phyloP scores from a whole-genome alignment of 805 yeast species.

The Lipomyces spencermartinsiae region DNA sequence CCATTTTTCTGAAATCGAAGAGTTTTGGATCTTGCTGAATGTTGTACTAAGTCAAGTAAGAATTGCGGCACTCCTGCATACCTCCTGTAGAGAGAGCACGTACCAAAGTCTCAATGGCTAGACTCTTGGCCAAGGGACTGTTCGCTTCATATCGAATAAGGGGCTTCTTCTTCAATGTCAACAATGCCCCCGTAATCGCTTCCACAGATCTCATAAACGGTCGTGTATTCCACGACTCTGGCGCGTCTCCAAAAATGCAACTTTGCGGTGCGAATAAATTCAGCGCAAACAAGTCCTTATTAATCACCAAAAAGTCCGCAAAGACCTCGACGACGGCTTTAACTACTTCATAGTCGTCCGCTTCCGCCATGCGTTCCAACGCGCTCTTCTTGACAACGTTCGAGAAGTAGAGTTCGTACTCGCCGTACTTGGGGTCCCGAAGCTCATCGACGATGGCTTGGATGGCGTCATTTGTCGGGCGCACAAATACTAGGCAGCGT shows the following conservation, averaged over 20 bases:
- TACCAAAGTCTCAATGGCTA: constrained; percentile 69
- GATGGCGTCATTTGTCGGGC: constrained; percentile 73
- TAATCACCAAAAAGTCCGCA: constrained; percentile 79
- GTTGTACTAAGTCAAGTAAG: constrained; percentile 47
- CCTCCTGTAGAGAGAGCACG: constrained; percentile 14
- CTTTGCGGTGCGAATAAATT: constrained; percentile 46
- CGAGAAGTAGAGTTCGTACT: constrained; percentile 77
- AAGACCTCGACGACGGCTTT: constrained; percentile 79
- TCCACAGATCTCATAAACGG: constrained; percentile 53
- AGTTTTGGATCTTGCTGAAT: constrained; percentile 54
- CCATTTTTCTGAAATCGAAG: constrained; percentile 70
- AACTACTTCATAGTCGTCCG: constrained; percentile 85
- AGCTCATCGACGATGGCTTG: constrained; percentile 69
- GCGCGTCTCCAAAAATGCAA: constrained; percentile 48
- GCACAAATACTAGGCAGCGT: constrained; percentile 77
- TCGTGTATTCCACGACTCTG: constrained; percentile 55
- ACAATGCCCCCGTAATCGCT: constrained; percentile 60
- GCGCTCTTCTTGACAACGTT: constrained; percentile 77
- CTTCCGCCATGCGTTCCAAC: constrained; percentile 85
- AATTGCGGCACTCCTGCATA: constrained; percentile 60
- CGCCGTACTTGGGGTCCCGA: constrained; percentile 75
- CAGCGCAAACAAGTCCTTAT: constrained; percentile 67
- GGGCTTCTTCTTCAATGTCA: constrained; percentile 80
- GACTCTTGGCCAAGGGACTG: constrained; percentile 65
- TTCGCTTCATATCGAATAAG: constrained; percentile 76